Conservation (phyloP, 768 basidiomycete genomes). For the Boletus fagicola region DNA sequence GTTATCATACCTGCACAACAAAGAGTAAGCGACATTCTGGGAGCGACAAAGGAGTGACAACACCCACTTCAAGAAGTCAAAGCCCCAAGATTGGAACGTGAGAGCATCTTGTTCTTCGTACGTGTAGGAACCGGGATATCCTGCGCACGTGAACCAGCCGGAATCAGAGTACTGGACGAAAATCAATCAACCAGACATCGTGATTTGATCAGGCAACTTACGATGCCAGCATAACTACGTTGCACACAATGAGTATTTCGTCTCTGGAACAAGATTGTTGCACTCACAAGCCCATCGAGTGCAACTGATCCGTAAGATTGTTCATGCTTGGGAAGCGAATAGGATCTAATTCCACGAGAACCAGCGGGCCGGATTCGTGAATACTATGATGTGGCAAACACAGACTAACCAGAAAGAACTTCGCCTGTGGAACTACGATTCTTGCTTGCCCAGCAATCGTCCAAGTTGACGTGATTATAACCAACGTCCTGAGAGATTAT, state of each 20-base stretch:
- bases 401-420: constrained; percentile 49
- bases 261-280: background rate
- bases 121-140: constrained; percentile 60
- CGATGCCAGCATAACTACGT: constrained; percentile 57
- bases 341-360: constrained; percentile 36
- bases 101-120: constrained; percentile 60
- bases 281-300: constrained; percentile 54
- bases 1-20: constrained; percentile 50
- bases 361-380: background rate
- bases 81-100: constrained; percentile 60
- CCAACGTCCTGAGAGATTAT: constrained; percentile 45
- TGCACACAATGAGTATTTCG: constrained; percentile 3
- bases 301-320: constrained; percentile 50
- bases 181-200: background rate
- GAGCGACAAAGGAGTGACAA: background rate
- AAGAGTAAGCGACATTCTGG: background rate
- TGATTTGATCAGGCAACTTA: constrained; percentile 28
- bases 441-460: constrained; percentile 64
- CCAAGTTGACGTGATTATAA: constrained; percentile 58
- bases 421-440: constrained; percentile 49
- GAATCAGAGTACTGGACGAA: constrained; percentile 57
- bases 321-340: constrained; percentile 57
- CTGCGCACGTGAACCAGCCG: constrained; percentile 63
- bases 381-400: background rate
- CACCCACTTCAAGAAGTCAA: constrained; percentile 59